Evolutionary conservation across 2,329 filamentous ascomycete genomes (phyloP).

Genomic region (Pyrenophora graminea): DNA sequence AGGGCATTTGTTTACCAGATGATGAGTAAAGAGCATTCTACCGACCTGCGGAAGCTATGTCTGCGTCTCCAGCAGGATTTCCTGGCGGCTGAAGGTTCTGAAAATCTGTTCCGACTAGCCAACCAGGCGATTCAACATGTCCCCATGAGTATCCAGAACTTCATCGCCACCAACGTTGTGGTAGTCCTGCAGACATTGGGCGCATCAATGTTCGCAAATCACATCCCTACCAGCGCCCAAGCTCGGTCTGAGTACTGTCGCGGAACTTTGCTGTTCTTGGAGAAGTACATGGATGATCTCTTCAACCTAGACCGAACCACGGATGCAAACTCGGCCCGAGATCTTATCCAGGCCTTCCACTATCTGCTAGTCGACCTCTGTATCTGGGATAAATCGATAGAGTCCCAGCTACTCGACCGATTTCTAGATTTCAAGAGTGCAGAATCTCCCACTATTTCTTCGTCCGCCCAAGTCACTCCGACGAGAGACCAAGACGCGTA

Average conservation of each 20-base stretch:
- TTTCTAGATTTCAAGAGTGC: constrained; percentile 30
- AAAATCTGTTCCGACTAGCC: constrained; percentile 31
- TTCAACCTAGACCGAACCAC: constrained; percentile 33
- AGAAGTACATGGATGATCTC: constrained; percentile 35
- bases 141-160: constrained; percentile 16
- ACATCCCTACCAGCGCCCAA: constrained; percentile 11
- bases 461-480: constrained; percentile 7
- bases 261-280: constrained; percentile 31
- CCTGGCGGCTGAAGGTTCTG: constrained; percentile 29
- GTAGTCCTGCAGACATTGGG: constrained; percentile 31
- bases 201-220: constrained; percentile 23
- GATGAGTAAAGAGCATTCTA: constrained; percentile 34
- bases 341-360: constrained; percentile 30
- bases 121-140: constrained; percentile 29
- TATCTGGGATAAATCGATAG: constrained; percentile 31
- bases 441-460: constrained; percentile 27
- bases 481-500: constrained; percentile 17
- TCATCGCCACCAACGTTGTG: constrained; percentile 22
- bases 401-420: constrained; percentile 29
- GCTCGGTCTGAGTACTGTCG: constrained; percentile 26
- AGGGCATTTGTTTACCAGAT: constrained; percentile 31
- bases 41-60: constrained; percentile 26
- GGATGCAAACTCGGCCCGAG: constrained; percentile 32
- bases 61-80: constrained; percentile 30
- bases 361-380: constrained; percentile 32